These are phyloP conservation scores for Phylloporus arenicola DNA, from an alignment of 768 basidiomycete species.

Conservation along the genomic window DNA sequence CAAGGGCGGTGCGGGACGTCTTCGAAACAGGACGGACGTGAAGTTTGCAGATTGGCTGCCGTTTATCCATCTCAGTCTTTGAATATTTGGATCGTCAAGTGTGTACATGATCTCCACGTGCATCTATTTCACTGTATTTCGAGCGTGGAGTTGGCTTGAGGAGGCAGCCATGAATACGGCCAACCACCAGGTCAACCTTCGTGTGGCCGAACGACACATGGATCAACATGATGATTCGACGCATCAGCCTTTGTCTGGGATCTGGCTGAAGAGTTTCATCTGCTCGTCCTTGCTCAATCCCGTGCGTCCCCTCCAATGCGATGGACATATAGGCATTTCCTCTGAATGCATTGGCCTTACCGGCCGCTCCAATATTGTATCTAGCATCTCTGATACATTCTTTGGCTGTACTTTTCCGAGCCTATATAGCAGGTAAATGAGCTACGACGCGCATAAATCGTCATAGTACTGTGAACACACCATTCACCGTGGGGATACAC, in stretches of 20 bases:
- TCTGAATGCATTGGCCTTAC: conserved; percentile 23
- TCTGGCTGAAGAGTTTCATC: conserved; percentile 29
- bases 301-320: conserved; percentile 70
- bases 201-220: neutral
- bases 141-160: too few species aligned
- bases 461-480: conserved; percentile 37
- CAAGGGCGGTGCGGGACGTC: conserved; percentile 1
- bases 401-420: conserved; percentile 54
- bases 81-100: too few species aligned
- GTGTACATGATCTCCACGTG: too few species aligned
- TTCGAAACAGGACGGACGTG: neutral
- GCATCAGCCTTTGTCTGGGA: neutral
- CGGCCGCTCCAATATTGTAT: conserved; percentile 35
- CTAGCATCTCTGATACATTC: conserved; percentile 52
- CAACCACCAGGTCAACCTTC: too few species aligned
- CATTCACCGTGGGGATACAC: conserved; percentile 71
- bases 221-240: neutral
- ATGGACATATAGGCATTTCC: conserved; percentile 37
- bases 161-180: too few species aligned
- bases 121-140: too few species aligned
- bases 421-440: conserved; percentile 36
- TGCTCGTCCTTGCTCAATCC: conserved; percentile 59
- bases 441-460: neutral
- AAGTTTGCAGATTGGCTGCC: conserved; percentile 8
- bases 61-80: conserved; percentile 10